phyloP scores from a whole-genome alignment of 1,284 basidiomycete species.

The Singerocomus rubriflavus region DNA sequence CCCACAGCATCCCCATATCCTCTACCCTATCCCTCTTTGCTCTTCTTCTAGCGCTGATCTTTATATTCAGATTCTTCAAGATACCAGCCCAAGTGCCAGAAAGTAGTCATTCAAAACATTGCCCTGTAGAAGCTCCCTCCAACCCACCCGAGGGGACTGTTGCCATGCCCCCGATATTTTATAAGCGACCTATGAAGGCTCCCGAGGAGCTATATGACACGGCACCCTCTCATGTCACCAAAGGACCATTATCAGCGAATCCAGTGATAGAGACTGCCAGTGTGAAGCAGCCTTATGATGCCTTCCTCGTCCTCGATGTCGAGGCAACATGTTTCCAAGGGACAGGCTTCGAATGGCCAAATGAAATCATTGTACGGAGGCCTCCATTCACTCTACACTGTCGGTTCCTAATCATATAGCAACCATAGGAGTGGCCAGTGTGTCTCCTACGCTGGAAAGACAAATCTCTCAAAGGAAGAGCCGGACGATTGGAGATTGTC shows the following conservation, averaged over 20 bases:
- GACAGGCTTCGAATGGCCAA: slow-evolving; percentile 71
- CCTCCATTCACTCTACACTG: slow-evolving; percentile 13
- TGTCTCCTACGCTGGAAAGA: slow-evolving; percentile 83
- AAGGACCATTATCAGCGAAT: neutral
- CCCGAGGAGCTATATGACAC: slow-evolving; percentile 4
- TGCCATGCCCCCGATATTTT: slow-evolving; percentile 22
- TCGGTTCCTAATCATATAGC: slow-evolving; percentile 26
- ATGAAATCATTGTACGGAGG: slow-evolving; percentile 85
- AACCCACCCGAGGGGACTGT: neutral
- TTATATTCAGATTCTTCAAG: slow-evolving; percentile 4
- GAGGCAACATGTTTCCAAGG: slow-evolving; percentile 84
- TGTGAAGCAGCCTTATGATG: slow-evolving; percentile 60
- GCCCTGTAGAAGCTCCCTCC: neutral
- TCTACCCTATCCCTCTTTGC: neutral
- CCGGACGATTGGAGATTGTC: slow-evolving; percentile 59
- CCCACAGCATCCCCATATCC: neutral
- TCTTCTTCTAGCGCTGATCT: slow-evolving; percentile 9
- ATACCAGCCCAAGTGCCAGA: neutral
- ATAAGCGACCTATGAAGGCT: slow-evolving; percentile 7
- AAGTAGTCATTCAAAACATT: neutral
- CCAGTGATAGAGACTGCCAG: slow-evolving; percentile 10
- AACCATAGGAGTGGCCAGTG: slow-evolving; percentile 79
- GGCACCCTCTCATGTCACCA: slow-evolving; percentile 2
- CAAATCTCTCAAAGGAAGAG: slow-evolving; percentile 48
- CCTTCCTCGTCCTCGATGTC: slow-evolving; percentile 79